Conservation (phyloP, 345 rosid genomes). For the Dovyalis caffra region DNA sequence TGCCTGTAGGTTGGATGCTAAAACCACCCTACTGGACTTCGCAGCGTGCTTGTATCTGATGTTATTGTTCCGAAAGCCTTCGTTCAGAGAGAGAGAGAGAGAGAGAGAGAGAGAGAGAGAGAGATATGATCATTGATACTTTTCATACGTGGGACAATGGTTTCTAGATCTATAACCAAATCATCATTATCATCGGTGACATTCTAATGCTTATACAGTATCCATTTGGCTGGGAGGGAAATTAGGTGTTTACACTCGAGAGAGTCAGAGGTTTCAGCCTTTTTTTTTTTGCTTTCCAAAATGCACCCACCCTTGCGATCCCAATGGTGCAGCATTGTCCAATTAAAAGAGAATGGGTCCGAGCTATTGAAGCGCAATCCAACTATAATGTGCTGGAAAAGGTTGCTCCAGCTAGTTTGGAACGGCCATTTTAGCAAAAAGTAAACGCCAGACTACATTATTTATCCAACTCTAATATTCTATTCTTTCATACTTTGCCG, state of each 20-base stretch:
- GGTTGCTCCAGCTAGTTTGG: neutral
- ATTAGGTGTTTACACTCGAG: neutral
- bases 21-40: no score
- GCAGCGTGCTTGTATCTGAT: no score
- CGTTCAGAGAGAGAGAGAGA: no score
- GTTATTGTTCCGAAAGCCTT: no score
- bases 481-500: neutral
- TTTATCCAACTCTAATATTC: neutral
- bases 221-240: neutral
- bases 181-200: neutral
- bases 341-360: neutral
- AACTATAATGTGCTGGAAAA: conserved; percentile 20
- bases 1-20: no score
- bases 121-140: neutral
- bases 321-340: neutral
- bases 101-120: no score
- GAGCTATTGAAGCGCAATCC: neutral
- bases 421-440: neutral
- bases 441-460: neutral
- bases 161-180: neutral
- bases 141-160: neutral
- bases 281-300: neutral
- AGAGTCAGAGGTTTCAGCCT: neutral
- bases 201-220: neutral
- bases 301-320: no score